Percentiles rank a stretch among this genome's conserved stretches.
Evolutionary conservation across 2,329 filamentous ascomycete species (phyloP).

Genomic region (Aspergillus neotritici): DNA sequence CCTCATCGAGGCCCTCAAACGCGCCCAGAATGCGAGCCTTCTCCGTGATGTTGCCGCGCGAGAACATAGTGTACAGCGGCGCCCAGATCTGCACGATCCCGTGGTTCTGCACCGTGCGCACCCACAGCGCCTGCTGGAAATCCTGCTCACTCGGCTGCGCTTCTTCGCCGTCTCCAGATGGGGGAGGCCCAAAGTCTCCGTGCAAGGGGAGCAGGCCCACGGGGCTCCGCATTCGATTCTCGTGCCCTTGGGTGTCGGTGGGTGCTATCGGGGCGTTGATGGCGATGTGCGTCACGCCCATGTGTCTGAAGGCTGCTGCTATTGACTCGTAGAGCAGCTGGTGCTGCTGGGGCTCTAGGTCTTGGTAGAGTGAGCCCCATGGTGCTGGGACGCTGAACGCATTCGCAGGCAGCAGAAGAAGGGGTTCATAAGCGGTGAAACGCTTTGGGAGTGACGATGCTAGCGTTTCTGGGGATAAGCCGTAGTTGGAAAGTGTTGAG

Average conservation of each 20-base stretch:
- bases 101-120: constrained; percentile 66
- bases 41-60: constrained; percentile 81
- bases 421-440: constrained; percentile 53
- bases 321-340: constrained; percentile 41
- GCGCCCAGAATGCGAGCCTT: constrained; percentile 65
- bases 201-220: constrained; percentile 62
- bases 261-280: constrained; percentile 53
- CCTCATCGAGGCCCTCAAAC: constrained; percentile 31
- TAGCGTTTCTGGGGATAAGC: constrained; percentile 13
- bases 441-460: constrained; percentile 33
- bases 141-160: constrained; percentile 43
- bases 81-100: constrained; percentile 81
- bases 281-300: constrained; percentile 51
- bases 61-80: constrained; percentile 90
- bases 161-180: constrained; percentile 13
- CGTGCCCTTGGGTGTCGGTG: constrained; percentile 28
- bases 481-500: constrained; percentile 11
- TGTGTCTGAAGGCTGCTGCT: constrained; percentile 31
- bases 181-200: constrained; percentile 64
- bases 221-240: constrained; percentile 71
- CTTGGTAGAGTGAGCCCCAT: constrained; percentile 26
- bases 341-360: constrained; percentile 24
- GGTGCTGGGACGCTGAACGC: constrained; percentile 34
- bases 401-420: constrained; percentile 52
- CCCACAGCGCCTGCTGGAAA: constrained; percentile 70